phyloP scores from a whole-genome alignment of 495 filamentous ascomycete genomes.

The Halenospora varia region DNA sequence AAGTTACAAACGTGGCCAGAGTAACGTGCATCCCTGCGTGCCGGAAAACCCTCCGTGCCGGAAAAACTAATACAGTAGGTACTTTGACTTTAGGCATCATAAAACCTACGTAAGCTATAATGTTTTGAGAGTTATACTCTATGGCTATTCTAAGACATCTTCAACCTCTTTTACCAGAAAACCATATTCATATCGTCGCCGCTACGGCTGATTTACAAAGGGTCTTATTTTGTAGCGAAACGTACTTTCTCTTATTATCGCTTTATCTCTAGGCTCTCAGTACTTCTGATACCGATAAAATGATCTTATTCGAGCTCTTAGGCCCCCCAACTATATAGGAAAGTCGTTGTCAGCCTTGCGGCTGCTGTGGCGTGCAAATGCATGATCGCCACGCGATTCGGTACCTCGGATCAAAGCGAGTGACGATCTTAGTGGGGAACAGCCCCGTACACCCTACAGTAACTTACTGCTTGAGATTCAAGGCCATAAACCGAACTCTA shows the following conservation, averaged over 20 bases:
- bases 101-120: conserved; percentile 5
- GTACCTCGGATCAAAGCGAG: conserved; percentile 2
- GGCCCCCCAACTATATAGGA: neutral
- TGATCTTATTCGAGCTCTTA: neutral
- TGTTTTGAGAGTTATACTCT: conserved; percentile 6
- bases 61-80: neutral
- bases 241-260: neutral
- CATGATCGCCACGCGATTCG: neutral
- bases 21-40: neutral
- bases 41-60: neutral
- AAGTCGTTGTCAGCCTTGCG: conserved; percentile 1
- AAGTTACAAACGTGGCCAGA: too few relatives aligned
- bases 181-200: conserved; percentile 1
- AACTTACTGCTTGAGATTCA: neutral
- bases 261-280: neutral
- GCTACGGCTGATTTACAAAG: conserved; percentile 1
- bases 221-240: conserved; percentile 4
- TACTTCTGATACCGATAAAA: conserved; percentile 7
- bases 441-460: neutral
- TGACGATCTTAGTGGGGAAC: neutral
- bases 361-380: neutral
- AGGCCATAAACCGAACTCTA: neutral
- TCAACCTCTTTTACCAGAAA: conserved; percentile 3
- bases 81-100: neutral
- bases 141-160: neutral